Evolutionary conservation across 1,139 yeast genomes (phyloP), one percentile per base, ranked within the genome.

Genomic region (Candida sojae): DNA sequence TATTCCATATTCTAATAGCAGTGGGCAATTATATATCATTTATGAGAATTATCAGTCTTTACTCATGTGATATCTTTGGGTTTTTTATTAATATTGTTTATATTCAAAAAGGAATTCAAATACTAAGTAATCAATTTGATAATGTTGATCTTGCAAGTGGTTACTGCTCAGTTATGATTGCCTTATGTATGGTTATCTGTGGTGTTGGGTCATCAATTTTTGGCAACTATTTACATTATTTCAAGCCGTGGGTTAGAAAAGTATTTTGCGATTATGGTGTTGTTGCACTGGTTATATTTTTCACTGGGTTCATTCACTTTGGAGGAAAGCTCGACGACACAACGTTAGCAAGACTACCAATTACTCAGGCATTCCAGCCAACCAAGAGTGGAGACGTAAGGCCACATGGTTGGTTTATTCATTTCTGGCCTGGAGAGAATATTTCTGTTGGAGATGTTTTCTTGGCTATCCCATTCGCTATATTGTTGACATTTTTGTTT

Each of bases 1-100:
- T 84, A 5, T 78, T 89, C 71, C 98, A 93, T 67, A 71, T 88
- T 35, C 50, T 84, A 1, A 75, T 92, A 35, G 93, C 97, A 0
- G 57, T 86, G 2, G 72, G 81, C 47, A 93, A 93, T 64, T 72
- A 82, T 60, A 88, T 89, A 37, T 77, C 84, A 47, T 83, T 82
- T 48, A 71, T 92, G 66, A 80, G 82, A 55, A 86, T 81, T 56
- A 89, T 93, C 34, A 87, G 96, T 2, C 73, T 82, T 49, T 93
- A 83, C 63, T 89, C 96, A 5, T 93, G 98, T 66, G 96, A 92
- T 57, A 90, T 90, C 9, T 93, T 93, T 75, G 99, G 98, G 1
- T 79, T 90, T 53, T 93, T 92, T 67, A 93, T 90, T 57, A 88
- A 91, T 61, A 75, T 90, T 29, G 89, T 93, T n/a, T 93, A 93